These are phyloP conservation scores for Botryococcus braunii DNA, from an alignment of 163 green algal species.

Conservation along the genomic window DNA sequence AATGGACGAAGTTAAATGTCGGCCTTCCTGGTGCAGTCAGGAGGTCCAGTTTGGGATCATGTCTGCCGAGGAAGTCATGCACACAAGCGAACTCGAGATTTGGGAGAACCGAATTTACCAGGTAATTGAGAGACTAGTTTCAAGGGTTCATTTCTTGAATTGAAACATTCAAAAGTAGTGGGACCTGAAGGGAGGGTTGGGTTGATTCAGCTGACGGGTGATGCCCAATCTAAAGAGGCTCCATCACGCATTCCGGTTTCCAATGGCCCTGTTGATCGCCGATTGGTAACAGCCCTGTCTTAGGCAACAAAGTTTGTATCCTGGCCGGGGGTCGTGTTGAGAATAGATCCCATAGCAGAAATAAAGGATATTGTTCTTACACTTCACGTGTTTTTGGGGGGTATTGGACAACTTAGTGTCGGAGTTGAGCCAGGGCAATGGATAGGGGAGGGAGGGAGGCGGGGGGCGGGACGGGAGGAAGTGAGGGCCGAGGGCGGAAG, in stretches of 20 bases:
- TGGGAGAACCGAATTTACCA: conserved; percentile 82
- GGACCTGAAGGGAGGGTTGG: background rate
- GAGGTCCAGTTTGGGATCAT: conserved; percentile 83
- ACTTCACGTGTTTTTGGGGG: too few species aligned
- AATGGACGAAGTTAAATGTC: too few species aligned
- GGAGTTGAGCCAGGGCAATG: too few species aligned
- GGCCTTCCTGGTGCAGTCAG: too few species aligned
- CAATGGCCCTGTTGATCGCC: background rate
- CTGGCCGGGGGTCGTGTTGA: too few species aligned
- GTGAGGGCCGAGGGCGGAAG: too few species aligned
- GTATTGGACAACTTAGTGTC: too few species aligned
- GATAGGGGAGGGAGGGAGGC: too few species aligned
- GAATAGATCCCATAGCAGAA: too few species aligned
- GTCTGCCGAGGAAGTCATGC: conserved; percentile 77
- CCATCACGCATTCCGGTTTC: background rate
- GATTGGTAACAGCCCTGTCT: too few species aligned
- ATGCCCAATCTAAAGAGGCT: background rate
- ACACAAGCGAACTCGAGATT: conserved; percentile 74
- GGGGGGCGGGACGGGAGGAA: too few species aligned
- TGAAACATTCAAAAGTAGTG: background rate
- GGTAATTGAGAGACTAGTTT: conserved; percentile 25
- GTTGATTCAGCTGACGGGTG: background rate
- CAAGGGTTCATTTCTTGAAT: background rate
- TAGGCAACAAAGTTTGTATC: background rate
- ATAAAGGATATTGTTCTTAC: too few species aligned